Evolutionary conservation across 768 basidiomycete genomes (phyloP), one percentile per base, ranked within the genome.

Genomic region (Plicaturopsis crispa): DNA sequence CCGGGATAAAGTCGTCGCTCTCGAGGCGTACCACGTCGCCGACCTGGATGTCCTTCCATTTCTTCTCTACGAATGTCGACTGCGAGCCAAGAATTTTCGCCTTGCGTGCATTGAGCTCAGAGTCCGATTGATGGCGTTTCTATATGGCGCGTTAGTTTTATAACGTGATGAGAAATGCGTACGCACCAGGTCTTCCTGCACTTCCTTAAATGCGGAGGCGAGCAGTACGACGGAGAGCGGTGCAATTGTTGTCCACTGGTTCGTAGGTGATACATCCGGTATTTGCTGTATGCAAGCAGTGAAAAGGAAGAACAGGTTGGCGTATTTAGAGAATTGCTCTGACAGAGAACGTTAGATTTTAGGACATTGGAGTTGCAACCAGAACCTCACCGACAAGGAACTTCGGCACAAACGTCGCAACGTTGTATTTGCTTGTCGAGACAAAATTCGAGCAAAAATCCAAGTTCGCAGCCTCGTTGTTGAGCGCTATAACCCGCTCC

Each of bases 261-360:
- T 92, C 3, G 94, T 98, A 12, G 96, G 96, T 1, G 96, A 99
- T 5, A 99, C 93, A 49, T 80, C 88, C 12, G 96, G 96, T 48
- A 99, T 92, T 65, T 99, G 96, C 54, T 98, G 94, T 35, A 98
- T 98, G 61, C 74, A 82, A 14, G 90, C 90, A 21, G 94, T 97
- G 68, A 99, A 98, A 42, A 99, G 70, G 72, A 99, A 99, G 71
- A 99, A 99, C 44, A 98, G 37, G 56, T 99, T 98, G 48, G 96
- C 94, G 57, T 97, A 97, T 76, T 96, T 90, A 31, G 89, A 92
- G 69, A 97, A 96, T 77, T 97, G 92, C 57, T 94, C 93, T 94
- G 62, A 5, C 35, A 20, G 19, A 40, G 24, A 12, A 20, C 31
- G 49, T 41, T 50, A 42, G 18, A 38, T 28, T 39, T 38, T 33